Conservation (phyloP, 2,329 filamentous ascomycete genomes). For the Paraphaeosphaeria minitans region DNA sequence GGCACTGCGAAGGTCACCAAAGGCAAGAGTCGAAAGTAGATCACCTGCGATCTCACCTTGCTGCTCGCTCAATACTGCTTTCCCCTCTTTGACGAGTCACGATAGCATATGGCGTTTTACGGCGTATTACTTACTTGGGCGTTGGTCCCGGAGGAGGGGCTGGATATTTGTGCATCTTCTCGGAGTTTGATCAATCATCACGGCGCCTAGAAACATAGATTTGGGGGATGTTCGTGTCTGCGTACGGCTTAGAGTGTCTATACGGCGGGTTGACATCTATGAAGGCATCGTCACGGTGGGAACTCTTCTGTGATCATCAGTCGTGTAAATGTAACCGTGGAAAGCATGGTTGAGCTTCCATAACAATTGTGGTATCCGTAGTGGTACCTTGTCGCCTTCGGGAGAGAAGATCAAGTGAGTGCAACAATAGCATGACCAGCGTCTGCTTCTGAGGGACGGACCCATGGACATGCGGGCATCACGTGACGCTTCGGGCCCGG, state of each 20-base stretch:
- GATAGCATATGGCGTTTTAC: constrained; percentile 29
- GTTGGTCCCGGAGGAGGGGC: background rate
- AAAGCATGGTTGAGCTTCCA: background rate
- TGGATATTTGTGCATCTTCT: constrained; percentile 1
- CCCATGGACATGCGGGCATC: no score
- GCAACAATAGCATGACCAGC: no score
- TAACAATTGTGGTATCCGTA: background rate
- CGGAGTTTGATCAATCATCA: constrained; percentile 1
- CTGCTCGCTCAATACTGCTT: background rate
- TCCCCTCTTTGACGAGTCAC: constrained; percentile 22
- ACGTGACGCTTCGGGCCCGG: no score
- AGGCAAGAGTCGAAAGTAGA: constrained; percentile 35
- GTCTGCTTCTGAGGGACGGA: no score
- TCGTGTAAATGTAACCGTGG: background rate
- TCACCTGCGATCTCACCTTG: background rate
- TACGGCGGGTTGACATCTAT: background rate
- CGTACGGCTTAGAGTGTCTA: background rate
- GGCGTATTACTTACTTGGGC: background rate
- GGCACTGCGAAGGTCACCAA: constrained; percentile 37
- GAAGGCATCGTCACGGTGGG: background rate
- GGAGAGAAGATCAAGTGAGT: no score
- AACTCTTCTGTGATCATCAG: background rate
- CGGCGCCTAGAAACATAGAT: background rate
- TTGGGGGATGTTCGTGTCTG: background rate
- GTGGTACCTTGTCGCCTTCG: no score